These are phyloP conservation scores for Pythium guiyangense DNA, from an alignment of 352 stramenopile genomes.

Conservation along the genomic window DNA sequence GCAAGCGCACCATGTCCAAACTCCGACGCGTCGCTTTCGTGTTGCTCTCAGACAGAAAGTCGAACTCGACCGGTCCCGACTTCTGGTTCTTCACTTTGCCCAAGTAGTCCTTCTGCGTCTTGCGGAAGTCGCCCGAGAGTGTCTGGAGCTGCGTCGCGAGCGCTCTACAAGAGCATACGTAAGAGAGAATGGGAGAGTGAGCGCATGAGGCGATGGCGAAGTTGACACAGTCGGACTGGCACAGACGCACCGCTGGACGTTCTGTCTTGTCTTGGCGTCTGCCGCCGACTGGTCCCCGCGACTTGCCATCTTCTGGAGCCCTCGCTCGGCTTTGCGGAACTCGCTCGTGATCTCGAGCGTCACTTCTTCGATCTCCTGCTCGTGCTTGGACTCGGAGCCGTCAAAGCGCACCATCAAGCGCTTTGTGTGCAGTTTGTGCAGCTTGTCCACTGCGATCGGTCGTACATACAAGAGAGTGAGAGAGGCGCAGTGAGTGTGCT, in stretches of 20 bases:
- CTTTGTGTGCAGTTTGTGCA: conserved; percentile 81
- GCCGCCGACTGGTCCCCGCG: conserved; percentile 69
- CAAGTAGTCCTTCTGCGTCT: conserved; percentile 98
- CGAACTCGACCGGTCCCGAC: conserved; percentile 88
- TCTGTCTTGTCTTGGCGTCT: conserved; percentile 81
- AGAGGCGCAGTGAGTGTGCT: neutral
- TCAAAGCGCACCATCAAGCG: conserved; percentile 87
- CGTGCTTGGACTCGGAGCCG: conserved; percentile 79
- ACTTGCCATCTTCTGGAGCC: conserved; percentile 69
- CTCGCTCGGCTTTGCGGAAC: conserved; percentile 76
- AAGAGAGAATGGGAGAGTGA: too few species aligned
- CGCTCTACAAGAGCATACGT: conserved; percentile 23
- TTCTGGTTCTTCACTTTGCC: conserved; percentile 96
- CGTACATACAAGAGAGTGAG: neutral
- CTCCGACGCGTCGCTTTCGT: conserved; percentile 48
- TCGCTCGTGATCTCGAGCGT: conserved; percentile 79
- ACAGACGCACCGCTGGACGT: conserved; percentile 60
- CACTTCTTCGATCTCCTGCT: conserved; percentile 79
- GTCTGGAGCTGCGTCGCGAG: conserved; percentile 97
- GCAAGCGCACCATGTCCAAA: conserved; percentile 36
- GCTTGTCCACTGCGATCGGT: conserved; percentile 66
- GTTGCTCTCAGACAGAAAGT: conserved; percentile 86
- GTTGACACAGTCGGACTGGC: too few species aligned
- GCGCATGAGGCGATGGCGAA: too few species aligned
- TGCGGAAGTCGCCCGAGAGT: conserved; percentile 94